phyloP scores from a whole-genome alignment of 345 rosid genomes.

The Excoecaria agallocha region DNA sequence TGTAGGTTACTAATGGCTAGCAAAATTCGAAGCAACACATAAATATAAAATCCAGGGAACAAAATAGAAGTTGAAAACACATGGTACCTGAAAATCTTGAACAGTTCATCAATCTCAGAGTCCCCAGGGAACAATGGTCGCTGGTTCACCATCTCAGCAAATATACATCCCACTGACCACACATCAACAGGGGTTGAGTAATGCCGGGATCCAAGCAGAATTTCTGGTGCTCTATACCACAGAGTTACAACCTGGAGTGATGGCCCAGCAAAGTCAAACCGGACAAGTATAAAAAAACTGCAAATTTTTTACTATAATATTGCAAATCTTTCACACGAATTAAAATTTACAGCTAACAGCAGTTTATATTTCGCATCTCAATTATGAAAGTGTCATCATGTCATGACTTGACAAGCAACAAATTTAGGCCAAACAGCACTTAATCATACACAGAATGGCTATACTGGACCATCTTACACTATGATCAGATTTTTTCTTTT shows the following conservation, averaged over 20 bases:
- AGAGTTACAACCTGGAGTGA: constrained; percentile 82
- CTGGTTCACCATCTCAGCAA: constrained; percentile 98
- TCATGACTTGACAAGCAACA: neutral
- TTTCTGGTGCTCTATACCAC: constrained; percentile 99
- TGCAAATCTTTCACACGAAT: neutral
- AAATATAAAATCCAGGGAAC: neutral
- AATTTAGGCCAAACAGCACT: neutral
- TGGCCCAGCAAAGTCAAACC: constrained; percentile 1
- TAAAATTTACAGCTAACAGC: neutral
- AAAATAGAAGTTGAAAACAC: neutral
- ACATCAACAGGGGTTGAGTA: constrained; percentile 97
- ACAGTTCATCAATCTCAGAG: constrained; percentile 93
- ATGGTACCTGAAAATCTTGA: constrained; percentile 87
- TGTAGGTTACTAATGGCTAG: neutral
- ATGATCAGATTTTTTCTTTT: neutral
- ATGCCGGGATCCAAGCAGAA: constrained; percentile 90
- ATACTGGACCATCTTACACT: neutral
- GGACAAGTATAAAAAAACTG: neutral
- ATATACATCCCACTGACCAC: constrained; percentile 98
- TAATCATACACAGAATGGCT: neutral
- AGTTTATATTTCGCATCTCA: neutral
- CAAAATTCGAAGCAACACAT: neutral
- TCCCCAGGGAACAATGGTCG: constrained; percentile 93
- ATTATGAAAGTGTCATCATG: neutral
- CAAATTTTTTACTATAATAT: neutral